Evolutionary conservation across 2,329 filamentous ascomycete species (phyloP).

Genomic region (Ceratocystis lukuohia): DNA sequence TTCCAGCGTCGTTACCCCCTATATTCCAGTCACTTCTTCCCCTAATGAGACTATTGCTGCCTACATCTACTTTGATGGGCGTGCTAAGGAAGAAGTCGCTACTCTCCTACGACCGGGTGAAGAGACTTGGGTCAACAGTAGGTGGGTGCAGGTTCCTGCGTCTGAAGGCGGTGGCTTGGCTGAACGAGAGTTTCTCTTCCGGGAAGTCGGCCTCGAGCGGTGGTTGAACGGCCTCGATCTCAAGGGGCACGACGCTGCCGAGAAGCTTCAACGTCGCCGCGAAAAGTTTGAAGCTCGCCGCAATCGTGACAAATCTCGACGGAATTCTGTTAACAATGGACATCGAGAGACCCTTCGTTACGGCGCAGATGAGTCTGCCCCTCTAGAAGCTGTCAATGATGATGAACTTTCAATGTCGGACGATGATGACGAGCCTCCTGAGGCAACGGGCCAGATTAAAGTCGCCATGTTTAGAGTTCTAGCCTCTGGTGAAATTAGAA

Average conservation of each 20-base stretch:
- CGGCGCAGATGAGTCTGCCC: slow-evolving; percentile 59
- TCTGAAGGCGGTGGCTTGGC: slow-evolving; percentile 86
- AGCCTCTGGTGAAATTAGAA: slow-evolving; percentile 92
- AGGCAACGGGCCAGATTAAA: slow-evolving; percentile 95
- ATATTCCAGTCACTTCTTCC: slow-evolving; percentile 82
- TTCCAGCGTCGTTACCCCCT: slow-evolving; percentile 56
- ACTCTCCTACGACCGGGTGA: slow-evolving; percentile 83
- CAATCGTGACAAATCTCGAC: slow-evolving; percentile 38
- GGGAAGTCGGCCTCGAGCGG: slow-evolving; percentile 86
- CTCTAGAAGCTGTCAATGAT: slow-evolving; percentile 54
- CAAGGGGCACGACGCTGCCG: slow-evolving; percentile 81
- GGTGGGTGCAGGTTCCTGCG: slow-evolving; percentile 90
- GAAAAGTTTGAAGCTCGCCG: slow-evolving; percentile 62
- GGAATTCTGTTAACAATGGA: slow-evolving; percentile 12
- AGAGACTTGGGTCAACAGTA: slow-evolving; percentile 97
- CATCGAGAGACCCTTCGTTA: slow-evolving; percentile 57
- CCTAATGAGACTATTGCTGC: slow-evolving; percentile 95
- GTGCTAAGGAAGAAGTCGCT: slow-evolving; percentile 90
- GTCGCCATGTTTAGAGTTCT: slow-evolving; percentile 91
- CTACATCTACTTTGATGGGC: slow-evolving; percentile 97
- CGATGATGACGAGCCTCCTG: slow-evolving; percentile 79
- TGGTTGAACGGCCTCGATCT: slow-evolving; percentile 95
- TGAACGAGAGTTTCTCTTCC: slow-evolving; percentile 92
- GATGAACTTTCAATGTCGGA: slow-evolving; percentile 66
- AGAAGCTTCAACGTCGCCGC: slow-evolving; percentile 77